Evolutionary conservation across 805 yeast species (phyloP).

Genomic region (Saccharomyces kudriavzevii): DNA sequence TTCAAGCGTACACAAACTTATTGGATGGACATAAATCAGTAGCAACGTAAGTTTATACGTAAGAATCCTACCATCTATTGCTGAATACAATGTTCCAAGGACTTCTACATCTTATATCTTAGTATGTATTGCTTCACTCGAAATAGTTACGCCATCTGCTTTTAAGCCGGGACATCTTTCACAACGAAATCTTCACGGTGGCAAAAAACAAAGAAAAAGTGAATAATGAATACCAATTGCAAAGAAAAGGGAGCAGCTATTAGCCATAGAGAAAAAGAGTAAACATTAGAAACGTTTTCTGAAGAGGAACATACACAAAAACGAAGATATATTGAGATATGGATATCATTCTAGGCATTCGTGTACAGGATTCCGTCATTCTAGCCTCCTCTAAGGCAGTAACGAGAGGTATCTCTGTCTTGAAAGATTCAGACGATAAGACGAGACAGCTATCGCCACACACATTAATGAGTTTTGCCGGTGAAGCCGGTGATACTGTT

Average conservation of each 20-base stretch:
- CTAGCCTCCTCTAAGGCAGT: conserved; percentile 93
- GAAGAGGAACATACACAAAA: background rate
- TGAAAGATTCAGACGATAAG: conserved; percentile 74
- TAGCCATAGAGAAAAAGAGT: background rate
- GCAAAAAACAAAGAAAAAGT: background rate
- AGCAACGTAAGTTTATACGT: background rate
- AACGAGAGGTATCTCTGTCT: conserved; percentile 79
- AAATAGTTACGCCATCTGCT: background rate
- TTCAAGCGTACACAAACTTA: background rate
- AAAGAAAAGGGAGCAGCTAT: background rate
- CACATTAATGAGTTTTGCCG: conserved; percentile 79
- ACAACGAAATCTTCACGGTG: background rate
- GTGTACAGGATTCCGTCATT: conserved; percentile 70
- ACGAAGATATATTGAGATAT: conserved; percentile 31
- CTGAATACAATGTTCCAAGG: too few relatives aligned
- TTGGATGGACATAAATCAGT: background rate
- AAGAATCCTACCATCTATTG: too few relatives aligned
- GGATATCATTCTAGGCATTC: conserved; percentile 89
- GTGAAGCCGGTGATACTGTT: conserved; percentile 94
- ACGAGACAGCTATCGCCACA: conserved; percentile 67
- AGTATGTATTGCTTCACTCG: background rate
- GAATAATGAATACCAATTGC: background rate
- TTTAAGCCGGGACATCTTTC: background rate
- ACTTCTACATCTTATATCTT: background rate
- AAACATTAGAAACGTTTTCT: background rate